Evolutionary conservation across 2,329 filamentous ascomycete genomes (phyloP).

Genomic region (Graphilbum fragrans): DNA sequence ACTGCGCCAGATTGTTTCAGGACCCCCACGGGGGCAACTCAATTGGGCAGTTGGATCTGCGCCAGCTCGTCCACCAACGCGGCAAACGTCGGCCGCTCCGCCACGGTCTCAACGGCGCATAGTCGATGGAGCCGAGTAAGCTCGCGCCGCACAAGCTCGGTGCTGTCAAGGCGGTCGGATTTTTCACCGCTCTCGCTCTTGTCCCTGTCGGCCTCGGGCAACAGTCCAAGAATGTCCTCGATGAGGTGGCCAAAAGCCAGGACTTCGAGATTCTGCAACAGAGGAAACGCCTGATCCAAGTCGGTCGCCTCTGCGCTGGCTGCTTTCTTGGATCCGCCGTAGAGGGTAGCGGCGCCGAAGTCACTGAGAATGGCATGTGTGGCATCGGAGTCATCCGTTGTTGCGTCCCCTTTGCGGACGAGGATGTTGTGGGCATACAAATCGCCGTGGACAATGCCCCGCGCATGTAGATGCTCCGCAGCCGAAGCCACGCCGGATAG

Average conservation of each 20-base stretch:
- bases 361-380: conserved; percentile 33
- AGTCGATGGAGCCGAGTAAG: conserved; percentile 16
- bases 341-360: conserved; percentile 34
- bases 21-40: neutral
- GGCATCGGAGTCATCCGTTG: neutral
- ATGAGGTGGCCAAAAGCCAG: conserved; percentile 34
- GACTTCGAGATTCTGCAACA: conserved; percentile 31
- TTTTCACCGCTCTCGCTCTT: neutral
- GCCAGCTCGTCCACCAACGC: conserved; percentile 14
- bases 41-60: neutral
- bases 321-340: too few species aligned
- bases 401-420: conserved; percentile 9
- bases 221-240: conserved; percentile 28
- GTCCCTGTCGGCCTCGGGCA: conserved; percentile 5
- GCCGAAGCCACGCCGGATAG: conserved; percentile 28
- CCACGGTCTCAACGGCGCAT: conserved; percentile 16
- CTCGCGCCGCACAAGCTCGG: conserved; percentile 6
- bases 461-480: conserved; percentile 28
- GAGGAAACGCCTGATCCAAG: conserved; percentile 1
- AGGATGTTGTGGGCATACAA: conserved; percentile 36
- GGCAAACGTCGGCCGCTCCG: conserved; percentile 19
- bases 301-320: conserved; percentile 3
- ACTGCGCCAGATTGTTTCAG: too few species aligned
- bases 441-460: conserved; percentile 32
- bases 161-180: neutral